Percentiles rank a stretch among this genome's conserved stretches.
Conservation (phyloP, 2,329 filamentous ascomycete genomes). For the Trichoderma atroviride region DNA sequence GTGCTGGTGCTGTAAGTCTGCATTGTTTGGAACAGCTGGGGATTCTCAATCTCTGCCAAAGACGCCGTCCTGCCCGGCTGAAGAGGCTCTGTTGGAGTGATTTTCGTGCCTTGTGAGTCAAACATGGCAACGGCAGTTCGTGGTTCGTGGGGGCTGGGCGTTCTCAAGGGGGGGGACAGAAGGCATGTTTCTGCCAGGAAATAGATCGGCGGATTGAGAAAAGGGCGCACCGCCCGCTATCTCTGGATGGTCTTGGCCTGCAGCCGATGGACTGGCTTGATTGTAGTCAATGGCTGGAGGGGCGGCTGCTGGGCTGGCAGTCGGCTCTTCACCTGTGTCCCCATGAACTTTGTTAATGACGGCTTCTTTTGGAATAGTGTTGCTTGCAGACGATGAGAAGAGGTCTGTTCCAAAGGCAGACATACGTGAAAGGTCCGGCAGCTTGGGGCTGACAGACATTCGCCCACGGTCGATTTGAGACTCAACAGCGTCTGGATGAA, state of each 20-base stretch:
- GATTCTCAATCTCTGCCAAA: slow-evolving; percentile 40
- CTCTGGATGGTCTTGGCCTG: slow-evolving; percentile 8
- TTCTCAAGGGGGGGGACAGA: slow-evolving; percentile 41
- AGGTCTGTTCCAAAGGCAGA: slow-evolving; percentile 64
- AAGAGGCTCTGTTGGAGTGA: slow-evolving; percentile 50
- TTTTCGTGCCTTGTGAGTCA: slow-evolving; percentile 32
- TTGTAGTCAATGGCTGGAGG: not conserved
- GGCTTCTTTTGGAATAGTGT: not conserved
- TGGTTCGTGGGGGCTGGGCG: slow-evolving; percentile 37
- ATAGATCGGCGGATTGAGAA: not conserved
- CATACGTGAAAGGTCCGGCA: slow-evolving; percentile 51
- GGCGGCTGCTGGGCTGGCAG: not conserved
- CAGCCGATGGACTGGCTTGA: not conserved
- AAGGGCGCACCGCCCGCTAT: slow-evolving; percentile 8
- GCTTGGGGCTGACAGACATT: slow-evolving; percentile 22
- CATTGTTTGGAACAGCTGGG: slow-evolving; percentile 45
- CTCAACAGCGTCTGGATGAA: slow-evolving; percentile 30
- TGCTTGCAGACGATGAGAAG: slow-evolving; percentile 40
- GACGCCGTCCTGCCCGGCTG: slow-evolving; percentile 46
- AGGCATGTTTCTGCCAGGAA: slow-evolving; percentile 31
- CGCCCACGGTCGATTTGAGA: slow-evolving; percentile 21
- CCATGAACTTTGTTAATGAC: not conserved
- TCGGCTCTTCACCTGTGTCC: not conserved
- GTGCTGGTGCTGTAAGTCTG: slow-evolving; percentile 53
- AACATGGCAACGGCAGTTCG: not conserved